phyloP scores from a whole-genome alignment of 2,329 filamentous ascomycete species.

The Fusarium oligoseptatum region DNA sequence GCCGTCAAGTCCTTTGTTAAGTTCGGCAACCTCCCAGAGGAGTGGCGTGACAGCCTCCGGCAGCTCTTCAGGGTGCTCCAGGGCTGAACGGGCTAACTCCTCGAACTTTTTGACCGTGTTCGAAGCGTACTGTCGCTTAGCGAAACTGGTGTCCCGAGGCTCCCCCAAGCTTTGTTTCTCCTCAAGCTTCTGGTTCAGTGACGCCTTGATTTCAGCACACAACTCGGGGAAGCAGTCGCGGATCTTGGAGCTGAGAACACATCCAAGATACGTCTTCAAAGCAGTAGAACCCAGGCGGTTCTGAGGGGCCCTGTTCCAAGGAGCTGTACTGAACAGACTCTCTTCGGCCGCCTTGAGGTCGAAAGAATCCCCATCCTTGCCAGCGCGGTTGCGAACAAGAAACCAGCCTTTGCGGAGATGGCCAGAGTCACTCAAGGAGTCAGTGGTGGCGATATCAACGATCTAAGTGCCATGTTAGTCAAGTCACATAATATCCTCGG shows the following conservation, averaged over 20 bases:
- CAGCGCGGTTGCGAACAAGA: conserved; percentile 52
- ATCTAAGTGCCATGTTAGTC: conserved; percentile 13
- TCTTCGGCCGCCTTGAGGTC: conserved; percentile 47
- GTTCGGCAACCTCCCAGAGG: conserved; percentile 35
- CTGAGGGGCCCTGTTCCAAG: conserved; percentile 46
- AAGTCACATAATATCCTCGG: fast-evolving
- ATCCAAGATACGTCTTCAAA: conserved; percentile 48
- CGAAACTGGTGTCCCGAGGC: conserved; percentile 37
- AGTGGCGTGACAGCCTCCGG: conserved; percentile 39
- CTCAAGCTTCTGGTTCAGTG: conserved; percentile 32
- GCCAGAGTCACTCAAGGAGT: conserved; percentile 6
- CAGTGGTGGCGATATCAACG: conserved; percentile 22
- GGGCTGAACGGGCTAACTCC: conserved; percentile 24
- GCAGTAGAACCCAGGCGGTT: conserved; percentile 47
- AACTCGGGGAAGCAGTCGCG: conserved; percentile 50
- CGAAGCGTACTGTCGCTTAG: conserved; percentile 45
- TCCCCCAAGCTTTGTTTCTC: conserved; percentile 43
- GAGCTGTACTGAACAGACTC: conserved; percentile 44
- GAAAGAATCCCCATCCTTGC: conserved; percentile 38
- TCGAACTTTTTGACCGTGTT: conserved; percentile 17
- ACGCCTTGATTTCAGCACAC: conserved; percentile 12
- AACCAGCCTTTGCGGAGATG: conserved; percentile 50
- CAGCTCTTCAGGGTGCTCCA: conserved; percentile 45
- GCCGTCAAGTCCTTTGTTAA: conserved; percentile 44
- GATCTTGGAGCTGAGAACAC: conserved; percentile 52